phyloP scores from a whole-genome alignment of 73 alveolate species.

The Urostyla sp. region DNA sequence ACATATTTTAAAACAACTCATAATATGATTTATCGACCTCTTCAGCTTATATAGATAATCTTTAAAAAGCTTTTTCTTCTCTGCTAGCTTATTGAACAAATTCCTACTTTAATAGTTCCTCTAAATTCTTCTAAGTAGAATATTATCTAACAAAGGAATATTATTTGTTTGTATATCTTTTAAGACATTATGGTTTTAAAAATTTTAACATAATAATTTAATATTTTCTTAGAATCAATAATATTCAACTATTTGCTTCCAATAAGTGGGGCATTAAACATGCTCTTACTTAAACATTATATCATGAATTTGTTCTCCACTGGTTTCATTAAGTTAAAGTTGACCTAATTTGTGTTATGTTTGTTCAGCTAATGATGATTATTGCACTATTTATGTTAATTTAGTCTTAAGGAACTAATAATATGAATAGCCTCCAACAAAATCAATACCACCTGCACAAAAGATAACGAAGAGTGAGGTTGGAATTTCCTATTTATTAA shows the following conservation, averaged over 20 bases:
- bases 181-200: not conserved
- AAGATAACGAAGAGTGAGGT: slow-evolving; percentile 35
- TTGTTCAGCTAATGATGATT: not conserved
- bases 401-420: slow-evolving; percentile 25
- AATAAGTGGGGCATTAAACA: slow-evolving; percentile 12
- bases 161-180: too few relatives aligned
- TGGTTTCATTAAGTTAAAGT: not conserved
- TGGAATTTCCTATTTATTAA: not conserved
- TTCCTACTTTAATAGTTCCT: not conserved
- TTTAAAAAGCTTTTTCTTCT: not conserved
- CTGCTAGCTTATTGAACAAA: not conserved
- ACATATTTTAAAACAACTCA: slow-evolving; percentile 15
- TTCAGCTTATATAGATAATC: not conserved
- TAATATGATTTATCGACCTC: not conserved
- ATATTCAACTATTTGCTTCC: slow-evolving; percentile 28
- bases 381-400: not conserved
- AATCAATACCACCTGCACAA: slow-evolving; percentile 48
- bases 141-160: not conserved
- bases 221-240: slow-evolving; percentile 6
- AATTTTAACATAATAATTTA: not conserved
- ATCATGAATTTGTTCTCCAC: slow-evolving; percentile 47
- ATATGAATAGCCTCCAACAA: slow-evolving; percentile 49
- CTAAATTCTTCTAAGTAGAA: not conserved
- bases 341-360: not conserved
- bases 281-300: not conserved